Conservation (phyloP, 495 filamentous ascomycete genomes). For the Parachaetomium inaequale region DNA sequence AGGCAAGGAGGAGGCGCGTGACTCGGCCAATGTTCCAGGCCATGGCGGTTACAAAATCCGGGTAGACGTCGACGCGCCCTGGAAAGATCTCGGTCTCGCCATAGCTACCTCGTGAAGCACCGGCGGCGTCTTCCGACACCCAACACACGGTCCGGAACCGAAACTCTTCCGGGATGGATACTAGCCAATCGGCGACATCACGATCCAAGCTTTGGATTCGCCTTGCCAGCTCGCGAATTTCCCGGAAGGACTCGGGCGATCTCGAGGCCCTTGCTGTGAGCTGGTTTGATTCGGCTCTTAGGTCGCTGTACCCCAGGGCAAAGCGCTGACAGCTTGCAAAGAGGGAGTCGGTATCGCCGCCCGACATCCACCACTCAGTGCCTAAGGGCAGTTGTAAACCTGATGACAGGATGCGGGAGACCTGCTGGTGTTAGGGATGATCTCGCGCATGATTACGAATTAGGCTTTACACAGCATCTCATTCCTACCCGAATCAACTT, state of each 20-base stretch:
- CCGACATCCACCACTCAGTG: constrained; percentile 48
- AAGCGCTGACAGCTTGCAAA: constrained; percentile 39
- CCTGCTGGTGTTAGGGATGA: constrained; percentile 22
- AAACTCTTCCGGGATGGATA: constrained; percentile 36
- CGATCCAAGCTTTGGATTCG: constrained; percentile 38
- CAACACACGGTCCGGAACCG: constrained; percentile 43
- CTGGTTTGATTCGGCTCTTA: constrained; percentile 40
- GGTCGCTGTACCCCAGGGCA: constrained; percentile 40
- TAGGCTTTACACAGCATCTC: no score
- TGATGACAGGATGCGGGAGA: constrained; percentile 43
- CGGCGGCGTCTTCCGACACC: constrained; percentile 41
- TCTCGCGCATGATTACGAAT: no score
- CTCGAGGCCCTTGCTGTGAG: constrained; percentile 34
- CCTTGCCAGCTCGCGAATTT: constrained; percentile 37
- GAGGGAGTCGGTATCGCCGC: constrained; percentile 34
- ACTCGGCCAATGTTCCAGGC: constrained; percentile 45
- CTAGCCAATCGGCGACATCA: constrained; percentile 43
- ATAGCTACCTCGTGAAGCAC: constrained; percentile 29
- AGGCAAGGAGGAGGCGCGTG: constrained; percentile 42
- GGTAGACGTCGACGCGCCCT: constrained; percentile 51
- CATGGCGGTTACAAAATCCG: constrained; percentile 45
- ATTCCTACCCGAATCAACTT: no score
- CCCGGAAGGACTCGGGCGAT: constrained; percentile 34
- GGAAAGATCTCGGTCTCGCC: constrained; percentile 45
- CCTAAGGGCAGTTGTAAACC: constrained; percentile 39